phyloP scores from a whole-genome alignment of 345 rosid genomes.

The Salix purpurea region DNA sequence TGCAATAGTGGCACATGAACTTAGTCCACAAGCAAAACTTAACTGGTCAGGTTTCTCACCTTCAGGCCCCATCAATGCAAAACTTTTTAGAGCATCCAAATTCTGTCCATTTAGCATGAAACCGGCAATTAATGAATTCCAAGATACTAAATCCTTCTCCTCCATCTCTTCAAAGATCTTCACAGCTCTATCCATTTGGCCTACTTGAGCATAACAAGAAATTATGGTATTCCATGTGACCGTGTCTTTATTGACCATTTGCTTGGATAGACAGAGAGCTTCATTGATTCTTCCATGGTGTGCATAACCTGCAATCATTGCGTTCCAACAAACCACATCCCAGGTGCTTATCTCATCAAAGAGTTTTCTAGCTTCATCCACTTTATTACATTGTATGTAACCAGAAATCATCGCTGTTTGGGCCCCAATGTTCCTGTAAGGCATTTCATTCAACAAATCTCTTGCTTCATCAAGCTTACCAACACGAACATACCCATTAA shows the following conservation, averaged over 20 bases:
- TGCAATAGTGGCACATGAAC: conserved; percentile 69
- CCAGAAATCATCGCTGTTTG: conserved; percentile 41
- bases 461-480: conserved; percentile 38
- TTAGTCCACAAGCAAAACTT: conserved; percentile 62
- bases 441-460: conserved; percentile 31
- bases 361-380: conserved; percentile 31
- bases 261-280: conserved; percentile 27
- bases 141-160: conserved; percentile 54
- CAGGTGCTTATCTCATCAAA: conserved; percentile 23
- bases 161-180: conserved; percentile 40
- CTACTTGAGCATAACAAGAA: conserved; percentile 34
- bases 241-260: conserved; percentile 34
- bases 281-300: conserved; percentile 31
- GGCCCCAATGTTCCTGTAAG: conserved; percentile 22
- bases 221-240: conserved; percentile 49
- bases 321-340: conserved; percentile 39
- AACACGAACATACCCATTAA: conserved; percentile 34
- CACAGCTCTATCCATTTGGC: conserved; percentile 26
- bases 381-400: conserved; percentile 18
- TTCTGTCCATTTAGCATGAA: conserved; percentile 57
- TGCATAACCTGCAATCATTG: conserved; percentile 38
- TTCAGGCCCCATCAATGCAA: conserved; percentile 48
- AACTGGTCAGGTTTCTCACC: conserved; percentile 64
- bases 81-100: conserved; percentile 49
- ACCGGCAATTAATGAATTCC: conserved; percentile 72